Percentiles rank a stretch among this genome's conserved stretches.
phyloP scores from a whole-genome alignment of 306 rosid species.

The Gastrolobium villosum region DNA sequence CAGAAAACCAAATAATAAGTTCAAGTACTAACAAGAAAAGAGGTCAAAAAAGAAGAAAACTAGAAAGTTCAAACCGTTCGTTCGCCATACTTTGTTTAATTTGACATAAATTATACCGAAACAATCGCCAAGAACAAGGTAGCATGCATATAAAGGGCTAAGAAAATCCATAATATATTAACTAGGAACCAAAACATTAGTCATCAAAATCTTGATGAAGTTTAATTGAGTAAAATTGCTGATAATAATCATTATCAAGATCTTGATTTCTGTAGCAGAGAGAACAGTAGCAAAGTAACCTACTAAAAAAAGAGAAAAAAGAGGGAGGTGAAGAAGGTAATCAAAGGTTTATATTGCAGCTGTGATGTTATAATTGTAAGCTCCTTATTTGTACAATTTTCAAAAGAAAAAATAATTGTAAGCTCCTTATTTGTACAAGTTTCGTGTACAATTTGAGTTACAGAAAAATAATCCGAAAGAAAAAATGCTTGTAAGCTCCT shows the following conservation, averaged over 20 bases:
- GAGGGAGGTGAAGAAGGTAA: background rate
- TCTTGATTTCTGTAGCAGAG: background rate
- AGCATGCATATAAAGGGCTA: background rate
- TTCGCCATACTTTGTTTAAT: background rate
- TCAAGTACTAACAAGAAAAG: background rate
- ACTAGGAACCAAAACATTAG: no score
- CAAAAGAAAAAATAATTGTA: no score
- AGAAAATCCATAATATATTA: background rate
- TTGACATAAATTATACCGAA: slow-evolving; percentile 10
- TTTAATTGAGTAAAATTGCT: background rate
- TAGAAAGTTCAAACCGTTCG: background rate
- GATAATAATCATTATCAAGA: background rate
- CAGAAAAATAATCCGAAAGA: no score
- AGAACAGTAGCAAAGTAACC: background rate
- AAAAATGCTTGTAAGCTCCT: no score
- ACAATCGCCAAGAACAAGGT: background rate
- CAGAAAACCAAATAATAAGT: background rate
- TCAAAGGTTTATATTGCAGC: background rate
- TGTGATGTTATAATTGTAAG: background rate
- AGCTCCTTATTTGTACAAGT: no score
- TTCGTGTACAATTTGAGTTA: no score
- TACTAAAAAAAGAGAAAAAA: no score
- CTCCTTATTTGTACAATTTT: no score
- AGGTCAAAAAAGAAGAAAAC: background rate
- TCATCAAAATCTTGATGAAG: background rate